Evolutionary conservation across 2,329 filamentous ascomycete genomes (phyloP), one percentile per base, ranked within the genome.

Genomic region (Clonostachys chloroleuca): DNA sequence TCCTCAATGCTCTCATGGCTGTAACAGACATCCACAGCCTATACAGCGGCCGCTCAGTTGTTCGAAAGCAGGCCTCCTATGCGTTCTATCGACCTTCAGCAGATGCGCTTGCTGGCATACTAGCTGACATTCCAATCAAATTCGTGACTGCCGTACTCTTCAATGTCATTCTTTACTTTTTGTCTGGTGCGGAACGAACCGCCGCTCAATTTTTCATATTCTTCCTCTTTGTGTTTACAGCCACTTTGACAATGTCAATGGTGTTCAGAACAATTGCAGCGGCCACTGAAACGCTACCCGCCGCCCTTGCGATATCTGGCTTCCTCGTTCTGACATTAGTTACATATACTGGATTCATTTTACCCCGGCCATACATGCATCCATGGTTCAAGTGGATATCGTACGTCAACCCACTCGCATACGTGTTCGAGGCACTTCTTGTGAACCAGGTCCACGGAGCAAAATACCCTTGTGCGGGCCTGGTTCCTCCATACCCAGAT

Each of bases 311-410:
- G 3, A 69, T 83, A 0, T 75, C 78, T 0, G 77, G 82, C 51
- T 63, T 83, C 0, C 53, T 81, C 51, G 78, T 85, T 12, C 59
- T 87, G 18, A 75, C 76, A 13, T 71, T 87, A 5, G 73, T 84
- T 56, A 82, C 73, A 18, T 76, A 74, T 59, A 84, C 82, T 0
- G 83, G 80, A 48, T 83, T 85, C 57, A 64, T 71, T 33, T 70
- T 80, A 34, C 58, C 67, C 1, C 60, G 67, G 3, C 66, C 70
- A 0, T 55, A 86, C 57, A 90, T 86, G 85, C 75, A 83, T 20
- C 78, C 77, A 0, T 92, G 87, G 86, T 84, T 86, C 43, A 70
- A 79, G 24, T 92, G 87, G 88, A 85, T 92, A 45, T 78, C 83
- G 30, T 90, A 83, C 66, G 72, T 90, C 45, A 85, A 90, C 49